Conservation (phyloP, 1,284 basidiomycete species). For the Takashimella koratensis region DNA sequence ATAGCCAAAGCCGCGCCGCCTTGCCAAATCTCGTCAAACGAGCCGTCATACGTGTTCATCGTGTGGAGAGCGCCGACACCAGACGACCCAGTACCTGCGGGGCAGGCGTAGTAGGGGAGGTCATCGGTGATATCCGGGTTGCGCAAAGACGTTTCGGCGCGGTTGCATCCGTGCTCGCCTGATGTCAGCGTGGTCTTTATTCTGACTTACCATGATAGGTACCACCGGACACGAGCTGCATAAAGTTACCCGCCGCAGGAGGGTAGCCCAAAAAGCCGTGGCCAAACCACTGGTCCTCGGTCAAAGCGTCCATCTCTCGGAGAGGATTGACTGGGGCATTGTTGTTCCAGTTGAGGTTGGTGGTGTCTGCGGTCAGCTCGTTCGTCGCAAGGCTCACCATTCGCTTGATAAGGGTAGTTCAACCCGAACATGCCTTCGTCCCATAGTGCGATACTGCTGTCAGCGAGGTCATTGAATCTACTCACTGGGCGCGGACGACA, state of each 20-base stretch:
- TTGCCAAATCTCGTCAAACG: constrained; percentile 58
- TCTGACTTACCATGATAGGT: constrained; percentile 13
- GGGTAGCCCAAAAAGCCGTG: constrained; percentile 59
- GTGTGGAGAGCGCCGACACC: constrained; percentile 19
- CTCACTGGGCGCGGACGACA: background rate
- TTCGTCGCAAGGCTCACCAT: constrained; percentile 5
- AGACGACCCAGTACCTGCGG: constrained; percentile 41
- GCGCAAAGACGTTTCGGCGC: constrained; percentile 11
- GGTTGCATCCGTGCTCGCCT: constrained; percentile 19
- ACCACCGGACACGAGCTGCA: constrained; percentile 50
- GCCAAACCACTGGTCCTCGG: constrained; percentile 22
- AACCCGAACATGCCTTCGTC: constrained; percentile 22
- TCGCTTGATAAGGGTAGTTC: constrained; percentile 16
- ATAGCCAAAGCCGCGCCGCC: constrained; percentile 66
- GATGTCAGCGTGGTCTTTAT: background rate
- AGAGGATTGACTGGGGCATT: constrained; percentile 21
- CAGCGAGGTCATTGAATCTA: background rate
- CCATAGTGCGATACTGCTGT: constrained; percentile 19
- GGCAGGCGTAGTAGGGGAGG: constrained; percentile 23
- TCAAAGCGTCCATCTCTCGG: constrained; percentile 10
- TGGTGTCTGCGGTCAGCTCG: background rate
- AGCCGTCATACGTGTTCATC: constrained; percentile 30
- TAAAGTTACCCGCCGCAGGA: constrained; percentile 57
- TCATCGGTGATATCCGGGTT: constrained; percentile 7
- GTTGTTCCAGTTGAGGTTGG: constrained; percentile 18